A percentile compares a stretch with the other conserved stretches of the same genome.
Conservation (phyloP, 768 basidiomycete genomes). For the Auriculariales sp. region DNA sequence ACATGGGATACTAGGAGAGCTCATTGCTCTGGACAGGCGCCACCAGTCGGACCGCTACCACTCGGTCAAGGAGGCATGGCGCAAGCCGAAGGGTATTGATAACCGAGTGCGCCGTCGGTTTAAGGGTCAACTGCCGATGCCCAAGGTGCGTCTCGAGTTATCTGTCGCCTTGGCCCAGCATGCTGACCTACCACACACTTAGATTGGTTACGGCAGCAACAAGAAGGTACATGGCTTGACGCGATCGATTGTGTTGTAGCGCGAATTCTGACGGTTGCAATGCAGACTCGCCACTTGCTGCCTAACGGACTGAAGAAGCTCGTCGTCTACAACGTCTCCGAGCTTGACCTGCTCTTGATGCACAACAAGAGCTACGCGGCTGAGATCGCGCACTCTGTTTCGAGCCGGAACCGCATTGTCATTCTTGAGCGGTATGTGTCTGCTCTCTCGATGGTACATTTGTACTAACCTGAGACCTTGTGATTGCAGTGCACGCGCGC, state of each 20-base stretch:
- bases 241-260: conserved; percentile 1
- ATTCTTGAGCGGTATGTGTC: conserved; percentile 69
- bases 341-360: conserved; percentile 92
- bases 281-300: conserved; percentile 81
- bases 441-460: neutral
- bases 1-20: conserved; percentile 16
- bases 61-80: conserved; percentile 95
- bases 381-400: conserved; percentile 92
- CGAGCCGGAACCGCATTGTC: conserved; percentile 82
- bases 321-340: conserved; percentile 84
- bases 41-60: conserved; percentile 98
- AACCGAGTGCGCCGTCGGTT: conserved; percentile 92
- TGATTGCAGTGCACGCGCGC: conserved; percentile 52
- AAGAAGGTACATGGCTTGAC: conserved; percentile 34
- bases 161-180: neutral
- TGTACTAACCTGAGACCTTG: conserved; percentile 1
- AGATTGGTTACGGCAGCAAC: conserved; percentile 88
- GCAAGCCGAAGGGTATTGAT: conserved; percentile 99
- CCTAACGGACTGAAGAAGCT: conserved; percentile 95
- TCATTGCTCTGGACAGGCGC: conserved; percentile 38
- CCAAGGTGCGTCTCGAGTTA: conserved; percentile 48
- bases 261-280: neutral
- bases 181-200: conserved; percentile 1
- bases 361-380: conserved; percentile 95
- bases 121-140: conserved; percentile 94